Evolutionary conservation across 116 monocot genomes (phyloP), one percentile per base, ranked within the genome.

Genomic region (Papilionanthe hybrid): DNA sequence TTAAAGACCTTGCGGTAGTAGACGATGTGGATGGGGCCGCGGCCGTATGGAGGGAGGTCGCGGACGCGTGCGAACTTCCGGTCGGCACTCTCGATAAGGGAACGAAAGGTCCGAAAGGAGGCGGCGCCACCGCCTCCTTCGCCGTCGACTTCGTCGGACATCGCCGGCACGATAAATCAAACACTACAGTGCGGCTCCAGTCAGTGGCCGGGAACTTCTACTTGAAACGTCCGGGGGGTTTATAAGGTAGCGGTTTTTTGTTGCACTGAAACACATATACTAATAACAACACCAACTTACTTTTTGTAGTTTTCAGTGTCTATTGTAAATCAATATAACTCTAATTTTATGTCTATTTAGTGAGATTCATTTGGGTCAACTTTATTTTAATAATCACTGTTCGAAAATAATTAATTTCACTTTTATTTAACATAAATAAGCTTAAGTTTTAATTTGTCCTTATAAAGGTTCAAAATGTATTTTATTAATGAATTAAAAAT

Each of bases 51-150:
- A 1, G 91, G 94, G 18, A 92, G 85, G 78, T 91, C 89, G 44
- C 91, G 91, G 41, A 91, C 92, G 5, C 83, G 85, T 18, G 89
- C 93, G 85, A 94, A 99, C 77, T 99, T 95, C 43, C 90, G 81
- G 81, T 95, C 95, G 41, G 98, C 94, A 74, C 60, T 55, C 63
- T 90, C 94, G 23, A 86, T 84, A 0, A 95, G 87, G 4, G 85
- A 65, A 7, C 87, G 91, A 86, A 91, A 95, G 23, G 66, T 63
- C 6, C 72, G 83, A 79, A 84, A 87, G 45, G 80, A 72, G 49
- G 32, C 57, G 27, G 30, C 78, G 58, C 45, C 69, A 43, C 78
- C 30, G 56, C 76, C 81, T 66, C 55, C 79, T 48, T 68, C 72
- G 76, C 72, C 82, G 50, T 48, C 78, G 29, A 80, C 71, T 79